A percentile compares a stretch with the other conserved stretches of the same genome.
phyloP scores from a whole-genome alignment of 306 rosid species.

The Hylodesmum podocarpum region DNA sequence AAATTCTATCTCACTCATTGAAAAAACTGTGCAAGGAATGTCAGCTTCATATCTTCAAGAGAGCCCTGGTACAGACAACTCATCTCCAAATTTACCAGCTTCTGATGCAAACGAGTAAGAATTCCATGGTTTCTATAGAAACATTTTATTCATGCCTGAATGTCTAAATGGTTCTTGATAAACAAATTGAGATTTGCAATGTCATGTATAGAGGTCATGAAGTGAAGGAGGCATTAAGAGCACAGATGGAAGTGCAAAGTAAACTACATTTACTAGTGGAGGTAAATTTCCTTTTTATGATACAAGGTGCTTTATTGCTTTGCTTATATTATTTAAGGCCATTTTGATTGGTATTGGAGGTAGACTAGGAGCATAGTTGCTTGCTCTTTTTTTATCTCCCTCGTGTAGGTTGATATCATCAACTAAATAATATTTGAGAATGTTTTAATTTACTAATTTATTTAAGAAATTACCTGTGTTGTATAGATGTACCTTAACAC shows the following conservation, averaged over 20 bases:
- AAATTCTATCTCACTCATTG: conserved; percentile 31
- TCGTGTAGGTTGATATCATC: not conserved
- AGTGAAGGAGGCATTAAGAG: conserved; percentile 92
- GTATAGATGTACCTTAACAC: conserved; percentile 12
- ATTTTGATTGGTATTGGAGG: conserved; percentile 10
- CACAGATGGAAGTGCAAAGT: conserved; percentile 97
- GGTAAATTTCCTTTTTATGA: conserved; percentile 51
- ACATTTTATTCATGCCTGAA: conserved; percentile 10
- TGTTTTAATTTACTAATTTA: not conserved
- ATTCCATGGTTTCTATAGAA: conserved; percentile 31
- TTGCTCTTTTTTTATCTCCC: not conserved
- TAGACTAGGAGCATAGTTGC: conserved; percentile 8
- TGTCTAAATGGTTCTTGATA: conserved; percentile 27
- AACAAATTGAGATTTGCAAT: conserved; percentile 15
- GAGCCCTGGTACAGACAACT: conserved; percentile 69
- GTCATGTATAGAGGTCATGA: conserved; percentile 74
- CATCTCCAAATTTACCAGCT: conserved; percentile 74
- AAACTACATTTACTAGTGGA: conserved; percentile 90
- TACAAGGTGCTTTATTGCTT: conserved; percentile 3
- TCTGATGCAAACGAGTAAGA: conserved; percentile 88
- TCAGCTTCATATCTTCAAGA: conserved; percentile 82
- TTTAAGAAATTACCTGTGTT: not conserved
- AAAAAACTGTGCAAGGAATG: conserved; percentile 46
- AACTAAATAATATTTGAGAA: not conserved
- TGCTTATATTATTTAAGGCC: conserved; percentile 11